Conservation (phyloP, 2,329 filamentous ascomycete species). For the Domatiomyces globalis region DNA sequence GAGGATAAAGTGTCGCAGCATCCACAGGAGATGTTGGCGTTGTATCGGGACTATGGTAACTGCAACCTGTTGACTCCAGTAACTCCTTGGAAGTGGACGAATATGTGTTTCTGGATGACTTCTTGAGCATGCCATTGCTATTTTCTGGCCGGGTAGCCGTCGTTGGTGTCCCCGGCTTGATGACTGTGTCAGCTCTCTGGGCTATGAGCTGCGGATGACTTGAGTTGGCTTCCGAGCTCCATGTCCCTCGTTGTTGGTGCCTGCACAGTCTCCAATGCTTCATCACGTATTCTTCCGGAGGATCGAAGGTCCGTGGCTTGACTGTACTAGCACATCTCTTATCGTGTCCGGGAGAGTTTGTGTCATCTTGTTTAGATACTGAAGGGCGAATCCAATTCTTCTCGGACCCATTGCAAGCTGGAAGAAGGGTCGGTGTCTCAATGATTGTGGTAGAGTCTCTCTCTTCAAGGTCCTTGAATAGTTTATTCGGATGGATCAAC, state of each 20-base stretch:
- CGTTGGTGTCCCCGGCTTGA: background rate
- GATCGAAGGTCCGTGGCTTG: background rate
- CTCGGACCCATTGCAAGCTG: background rate
- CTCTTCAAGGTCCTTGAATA: constrained; percentile 10
- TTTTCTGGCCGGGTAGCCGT: background rate
- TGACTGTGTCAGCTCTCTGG: background rate
- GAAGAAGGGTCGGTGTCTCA: background rate
- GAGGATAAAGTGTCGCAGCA: no score
- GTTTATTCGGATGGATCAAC: constrained; percentile 10
- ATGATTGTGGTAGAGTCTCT: constrained; percentile 1
- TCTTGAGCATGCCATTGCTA: background rate
- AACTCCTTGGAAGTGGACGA: no score
- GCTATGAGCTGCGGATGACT: background rate
- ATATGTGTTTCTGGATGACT: no score
- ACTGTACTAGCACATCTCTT: background rate
- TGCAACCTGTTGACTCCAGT: no score
- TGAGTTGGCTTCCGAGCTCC: background rate
- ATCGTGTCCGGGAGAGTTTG: background rate
- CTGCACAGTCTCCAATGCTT: background rate
- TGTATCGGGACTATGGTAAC: no score
- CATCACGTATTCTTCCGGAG: background rate
- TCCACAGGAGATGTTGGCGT: no score
- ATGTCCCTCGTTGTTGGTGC: background rate
- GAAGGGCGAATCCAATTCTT: background rate
- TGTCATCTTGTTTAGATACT: background rate